Evolutionary conservation across 768 basidiomycete species (phyloP).

Genomic region (Mycena latifolia): DNA sequence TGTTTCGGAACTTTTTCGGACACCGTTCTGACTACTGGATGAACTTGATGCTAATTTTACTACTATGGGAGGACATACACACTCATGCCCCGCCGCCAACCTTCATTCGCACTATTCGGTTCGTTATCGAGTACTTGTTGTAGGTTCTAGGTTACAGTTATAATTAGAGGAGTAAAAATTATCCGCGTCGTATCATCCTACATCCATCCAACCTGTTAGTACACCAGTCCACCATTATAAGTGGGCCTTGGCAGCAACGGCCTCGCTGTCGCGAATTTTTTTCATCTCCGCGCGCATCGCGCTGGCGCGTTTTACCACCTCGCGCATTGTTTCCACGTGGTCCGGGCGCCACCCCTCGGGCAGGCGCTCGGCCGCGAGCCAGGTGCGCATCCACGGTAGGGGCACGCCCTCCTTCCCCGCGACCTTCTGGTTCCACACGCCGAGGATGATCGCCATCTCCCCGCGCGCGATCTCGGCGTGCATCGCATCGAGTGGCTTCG

Average conservation of each 20-base stretch:
- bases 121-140: too few species aligned
- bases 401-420: constrained; percentile 56
- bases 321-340: constrained; percentile 49
- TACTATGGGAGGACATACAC: too few species aligned
- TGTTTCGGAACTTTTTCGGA: too few species aligned
- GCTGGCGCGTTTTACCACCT: constrained; percentile 49
- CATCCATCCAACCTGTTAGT: too few species aligned
- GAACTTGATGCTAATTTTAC: too few species aligned
- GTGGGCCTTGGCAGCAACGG: neutral
- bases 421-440: constrained; percentile 61
- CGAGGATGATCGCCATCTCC: constrained; percentile 75
- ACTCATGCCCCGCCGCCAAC: too few species aligned
- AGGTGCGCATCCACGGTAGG: constrained; percentile 58
- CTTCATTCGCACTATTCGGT: too few species aligned
- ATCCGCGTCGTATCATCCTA: too few species aligned
- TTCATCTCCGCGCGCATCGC: constrained; percentile 46
- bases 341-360: constrained; percentile 60
- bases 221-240: neutral
- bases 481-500: constrained; percentile 53
- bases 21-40: too few species aligned
- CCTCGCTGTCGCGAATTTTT: constrained; percentile 39
- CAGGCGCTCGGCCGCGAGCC: constrained; percentile 65
- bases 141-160: too few species aligned
- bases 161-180: too few species aligned
- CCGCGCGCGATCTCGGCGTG: constrained; percentile 75